phyloP scores from a whole-genome alignment of 805 yeast genomes.

The Torulaspora gathmanii region DNA sequence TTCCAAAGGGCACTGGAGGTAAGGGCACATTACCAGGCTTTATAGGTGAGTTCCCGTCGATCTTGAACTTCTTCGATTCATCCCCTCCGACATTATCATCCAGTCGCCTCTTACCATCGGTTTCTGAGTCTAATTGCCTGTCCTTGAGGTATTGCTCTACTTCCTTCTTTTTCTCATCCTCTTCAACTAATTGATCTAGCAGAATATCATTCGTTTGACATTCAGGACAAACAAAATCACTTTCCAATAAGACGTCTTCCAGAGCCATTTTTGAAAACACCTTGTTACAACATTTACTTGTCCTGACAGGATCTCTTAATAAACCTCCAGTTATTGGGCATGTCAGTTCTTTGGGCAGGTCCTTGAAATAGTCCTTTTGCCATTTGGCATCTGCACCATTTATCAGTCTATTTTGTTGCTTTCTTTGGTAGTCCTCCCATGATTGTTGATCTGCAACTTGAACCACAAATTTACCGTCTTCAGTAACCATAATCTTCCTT shows the following conservation, averaged over 20 bases:
- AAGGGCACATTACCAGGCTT: constrained; percentile 9
- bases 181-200: constrained; percentile 64
- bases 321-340: constrained; percentile 69
- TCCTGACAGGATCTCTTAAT: constrained; percentile 66
- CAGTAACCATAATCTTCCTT: constrained; percentile 74
- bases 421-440: constrained; percentile 82
- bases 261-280: constrained; percentile 56
- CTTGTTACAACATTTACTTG: constrained; percentile 70
- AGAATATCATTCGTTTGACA: constrained; percentile 71
- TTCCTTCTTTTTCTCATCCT: constrained; percentile 52
- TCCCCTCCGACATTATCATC: constrained; percentile 3
- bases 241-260: constrained; percentile 64
- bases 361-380: constrained; percentile 42
- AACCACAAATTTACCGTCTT: constrained; percentile 90
- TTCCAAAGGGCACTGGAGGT: constrained; percentile 32
- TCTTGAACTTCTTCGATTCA: constrained; percentile 9
- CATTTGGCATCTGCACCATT: constrained; percentile 42
- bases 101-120: constrained; percentile 2
- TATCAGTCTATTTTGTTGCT: constrained; percentile 37
- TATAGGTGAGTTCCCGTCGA: not conserved
- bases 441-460: constrained; percentile 92
- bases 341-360: constrained; percentile 52
- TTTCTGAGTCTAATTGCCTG: constrained; percentile 20
- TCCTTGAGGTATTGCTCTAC: constrained; percentile 48
- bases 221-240: constrained; percentile 87